Percentiles rank a stretch among this genome's conserved stretches.
phyloP scores from a whole-genome alignment of 495 filamentous ascomycete species.

The Talaromyces wortmannii region DNA sequence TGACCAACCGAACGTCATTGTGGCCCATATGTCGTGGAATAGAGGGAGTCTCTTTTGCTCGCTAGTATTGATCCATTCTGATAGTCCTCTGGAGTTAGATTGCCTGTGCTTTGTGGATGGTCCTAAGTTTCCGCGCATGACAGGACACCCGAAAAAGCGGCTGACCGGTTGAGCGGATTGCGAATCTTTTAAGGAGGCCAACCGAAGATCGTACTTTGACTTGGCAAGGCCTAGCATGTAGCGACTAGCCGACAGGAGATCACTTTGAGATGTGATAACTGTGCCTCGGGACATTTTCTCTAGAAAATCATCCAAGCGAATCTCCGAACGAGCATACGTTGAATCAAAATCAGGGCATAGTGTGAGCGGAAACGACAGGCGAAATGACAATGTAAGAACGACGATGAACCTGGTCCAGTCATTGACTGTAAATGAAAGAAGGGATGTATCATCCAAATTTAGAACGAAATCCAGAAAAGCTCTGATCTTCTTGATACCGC shows the following conservation, averaged over 20 bases:
- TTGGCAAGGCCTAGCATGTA: neutral
- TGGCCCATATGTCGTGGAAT: constrained; percentile 1
- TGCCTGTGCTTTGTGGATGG: neutral
- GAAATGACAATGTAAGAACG: constrained; percentile 4
- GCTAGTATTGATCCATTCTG: neutral
- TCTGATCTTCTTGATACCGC: neutral
- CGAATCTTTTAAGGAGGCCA: neutral
- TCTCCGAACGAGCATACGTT: neutral
- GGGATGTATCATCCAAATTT: neutral
- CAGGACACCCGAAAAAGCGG: neutral
- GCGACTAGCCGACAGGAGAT: constrained; percentile 3
- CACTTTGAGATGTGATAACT: neutral
- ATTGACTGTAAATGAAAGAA: constrained; percentile 5
- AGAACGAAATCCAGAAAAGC: constrained; percentile 1
- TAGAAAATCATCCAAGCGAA: neutral
- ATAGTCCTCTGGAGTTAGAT: neutral
- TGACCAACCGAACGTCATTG: neutral
- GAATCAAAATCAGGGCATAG: constrained; percentile 2
- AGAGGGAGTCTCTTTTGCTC: neutral
- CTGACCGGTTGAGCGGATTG: neutral
- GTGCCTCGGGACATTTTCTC: constrained; percentile 1
- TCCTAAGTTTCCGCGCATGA: neutral
- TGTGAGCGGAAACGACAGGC: constrained; percentile 1
- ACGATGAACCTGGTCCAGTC: constrained; percentile 4
- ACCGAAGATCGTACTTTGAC: constrained; percentile 2